Evolutionary conservation across 176 grass and related monocot species (phyloP), one percentile per base, ranked within the genome.

Genomic region (Eragrostis curvula): DNA sequence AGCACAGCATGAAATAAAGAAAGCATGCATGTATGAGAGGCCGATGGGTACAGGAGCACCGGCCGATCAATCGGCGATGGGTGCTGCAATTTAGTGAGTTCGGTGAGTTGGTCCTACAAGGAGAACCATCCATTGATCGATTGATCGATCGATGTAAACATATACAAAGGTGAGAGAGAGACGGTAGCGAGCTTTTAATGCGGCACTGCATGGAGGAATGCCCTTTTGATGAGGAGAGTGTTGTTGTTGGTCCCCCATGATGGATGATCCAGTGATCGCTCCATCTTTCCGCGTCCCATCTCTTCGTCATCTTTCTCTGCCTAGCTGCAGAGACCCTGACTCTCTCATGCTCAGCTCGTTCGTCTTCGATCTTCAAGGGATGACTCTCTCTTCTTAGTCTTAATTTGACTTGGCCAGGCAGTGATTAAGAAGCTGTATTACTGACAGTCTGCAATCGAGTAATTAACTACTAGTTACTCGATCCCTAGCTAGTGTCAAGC

Each of bases 11-110:
- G 46, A 41, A 41, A 74, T 74, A 73, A 62, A 51, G 80, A 51
- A 79, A 50, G 46, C 15, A 43, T 82, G 29, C 39, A 69, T 62
- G 29, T 58, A 82, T 41, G 20, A 4, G 27, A 62, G 63, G 12
- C 16, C 47, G 23, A 27, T 39, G 43, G 43, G 29, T 67, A 51
- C 29, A 23, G 45, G n/a, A 25, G 66, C 64, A 68, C 64, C 78
- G 47, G 21, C 21, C 49, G 63, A 14, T 74, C 15, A 65, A 51
- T 55, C 36, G 27, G 32, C 28, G 71, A 66, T 68, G 47, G 21
- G 12, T 57, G 70, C 49, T 57, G 70, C 49, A 68, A 75, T 78
- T 86, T 81, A 81, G 78, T 87, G 78, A 81, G 61, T 60, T 87
- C 85, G 78, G 84, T 86, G 77, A 58, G 70, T 10, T 40, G 77